Conservation (phyloP, 2,329 filamentous ascomycete species). For the Ceratocystis colombiana region DNA sequence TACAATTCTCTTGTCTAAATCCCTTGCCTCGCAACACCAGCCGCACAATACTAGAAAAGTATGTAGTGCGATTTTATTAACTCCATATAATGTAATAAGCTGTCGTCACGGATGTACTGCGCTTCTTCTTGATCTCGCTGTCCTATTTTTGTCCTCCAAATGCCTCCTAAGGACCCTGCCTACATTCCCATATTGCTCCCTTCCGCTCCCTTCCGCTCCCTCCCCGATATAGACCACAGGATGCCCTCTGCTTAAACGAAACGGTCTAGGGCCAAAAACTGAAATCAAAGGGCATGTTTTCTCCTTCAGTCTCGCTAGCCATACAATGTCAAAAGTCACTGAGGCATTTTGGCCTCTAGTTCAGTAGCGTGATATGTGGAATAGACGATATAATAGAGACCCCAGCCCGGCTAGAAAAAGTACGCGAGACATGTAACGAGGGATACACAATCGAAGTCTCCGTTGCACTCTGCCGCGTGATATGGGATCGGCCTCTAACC, state of each 20-base stretch:
- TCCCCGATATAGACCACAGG: not conserved
- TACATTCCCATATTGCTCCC: slow-evolving; percentile 1
- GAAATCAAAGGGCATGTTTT: not conserved
- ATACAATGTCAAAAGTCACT: not conserved
- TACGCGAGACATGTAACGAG: not conserved
- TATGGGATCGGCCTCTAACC: not conserved
- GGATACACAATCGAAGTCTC: not conserved
- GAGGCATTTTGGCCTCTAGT: not conserved
- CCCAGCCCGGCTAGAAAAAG: not conserved
- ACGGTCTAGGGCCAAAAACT: not conserved
- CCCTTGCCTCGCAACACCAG: not conserved
- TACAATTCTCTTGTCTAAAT: slow-evolving; percentile 11
- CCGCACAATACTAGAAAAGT: not conserved
- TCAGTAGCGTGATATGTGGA: not conserved
- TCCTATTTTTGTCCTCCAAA: not conserved
- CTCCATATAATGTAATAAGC: not conserved
- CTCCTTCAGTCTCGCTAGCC: not conserved
- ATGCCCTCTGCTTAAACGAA: not conserved
- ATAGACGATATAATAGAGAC: not conserved
- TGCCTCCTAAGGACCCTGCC: slow-evolving; percentile 1
- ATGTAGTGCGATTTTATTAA: not conserved
- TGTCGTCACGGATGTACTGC: not conserved
- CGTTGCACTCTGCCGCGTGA: not conserved
- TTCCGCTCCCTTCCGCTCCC: not conserved
- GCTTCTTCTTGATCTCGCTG: not conserved